Evolutionary conservation across 2,329 filamentous ascomycete genomes (phyloP).

Genomic region (Mariannaea elegans): DNA sequence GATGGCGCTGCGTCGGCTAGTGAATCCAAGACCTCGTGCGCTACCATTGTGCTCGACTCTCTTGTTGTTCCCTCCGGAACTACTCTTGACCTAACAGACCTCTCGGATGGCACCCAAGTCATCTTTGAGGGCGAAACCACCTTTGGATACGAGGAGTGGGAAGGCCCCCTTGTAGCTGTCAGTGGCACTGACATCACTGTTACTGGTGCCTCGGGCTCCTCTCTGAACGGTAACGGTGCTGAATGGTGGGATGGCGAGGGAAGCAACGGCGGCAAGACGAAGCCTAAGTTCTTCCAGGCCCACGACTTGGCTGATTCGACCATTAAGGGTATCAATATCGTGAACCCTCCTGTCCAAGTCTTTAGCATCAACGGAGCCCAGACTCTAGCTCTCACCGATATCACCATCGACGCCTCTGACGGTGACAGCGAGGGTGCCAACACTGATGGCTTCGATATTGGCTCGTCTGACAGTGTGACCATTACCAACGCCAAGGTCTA

Average conservation of each 20-base stretch:
- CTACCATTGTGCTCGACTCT: conserved; percentile 15
- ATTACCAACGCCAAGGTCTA: conserved; percentile 14
- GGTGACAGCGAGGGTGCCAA: conserved; percentile 16
- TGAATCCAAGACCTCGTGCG: conserved; percentile 14
- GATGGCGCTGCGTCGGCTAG: conserved; percentile 13
- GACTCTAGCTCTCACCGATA: conserved; percentile 9
- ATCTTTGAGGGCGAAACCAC: conserved; percentile 19
- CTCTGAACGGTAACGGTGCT: conserved; percentile 13
- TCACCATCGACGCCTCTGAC: conserved; percentile 15
- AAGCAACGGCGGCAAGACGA: conserved; percentile 22
- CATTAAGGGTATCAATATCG: conserved; percentile 14
- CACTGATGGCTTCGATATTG: conserved; percentile 21
- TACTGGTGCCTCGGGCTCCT: conserved; percentile 6
- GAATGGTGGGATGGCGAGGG: conserved; percentile 21
- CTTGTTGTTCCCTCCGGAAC: conserved; percentile 12
- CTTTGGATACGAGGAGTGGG: conserved; percentile 17
- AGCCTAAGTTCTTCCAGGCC: conserved; percentile 24
- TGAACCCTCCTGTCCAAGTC: conserved; percentile 18
- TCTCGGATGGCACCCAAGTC: conserved; percentile 15
- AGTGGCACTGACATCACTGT: conserved; percentile 18
- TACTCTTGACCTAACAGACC: conserved; percentile 15
- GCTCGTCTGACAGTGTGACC: conserved; percentile 13
- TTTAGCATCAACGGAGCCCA: conserved; percentile 17
- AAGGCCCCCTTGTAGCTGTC: conserved; percentile 15
- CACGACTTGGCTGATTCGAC: conserved; percentile 19